Evolutionary conservation across 306 rosid species (phyloP), one percentile per base, ranked within the genome.

Genomic region (Prunus armeniaca): DNA sequence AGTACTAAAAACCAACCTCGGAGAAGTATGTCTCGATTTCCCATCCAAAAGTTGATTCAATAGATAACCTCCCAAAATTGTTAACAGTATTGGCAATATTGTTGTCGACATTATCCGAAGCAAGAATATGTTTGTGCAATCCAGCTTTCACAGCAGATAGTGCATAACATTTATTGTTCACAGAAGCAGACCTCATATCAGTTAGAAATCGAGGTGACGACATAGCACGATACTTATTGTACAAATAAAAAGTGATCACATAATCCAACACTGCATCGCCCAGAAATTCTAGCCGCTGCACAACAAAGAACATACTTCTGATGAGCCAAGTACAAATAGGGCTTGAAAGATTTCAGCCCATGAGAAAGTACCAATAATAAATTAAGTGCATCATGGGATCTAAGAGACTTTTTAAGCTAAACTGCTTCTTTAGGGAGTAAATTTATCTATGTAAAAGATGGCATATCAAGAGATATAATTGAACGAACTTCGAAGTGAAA

Each of bases 261-360:
- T 85, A 91, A 81, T 93, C 97, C 54, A 93, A 71, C 3, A 87
- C 89, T 0, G 97, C 66, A 67, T 91, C 98, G 32, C 96, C 98
- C 5, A 91, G 87, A 76, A 89, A 91, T 84, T 91, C 92, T 43
- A 93, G 82, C 68, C 92, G 80, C 93, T 93, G 81, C 87, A 86
- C 19, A 72, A 76, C 46, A n/a, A 71, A 66, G 41, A 71, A 57
- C 43, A 38, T 38, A 38, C 43, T 38, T 38, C 9, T 38, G 43
- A 38, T 38, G 43, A 38, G 43, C 8, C 6, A 38, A 6, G 6
- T 32, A 38, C 43, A 38, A 4, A 22, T 20, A 20, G 28, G 27
- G 22, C 61, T 55, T 55, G 14, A 20, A 38, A 38, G 43, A 38
- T 38, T 38, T 38, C 43, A 38, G 43, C 43, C 43, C 43, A 38